A percentile compares a stretch with the other conserved stretches of the same genome.
phyloP scores from a whole-genome alignment of 495 filamentous ascomycete species.

The Cercophora sp. region DNA sequence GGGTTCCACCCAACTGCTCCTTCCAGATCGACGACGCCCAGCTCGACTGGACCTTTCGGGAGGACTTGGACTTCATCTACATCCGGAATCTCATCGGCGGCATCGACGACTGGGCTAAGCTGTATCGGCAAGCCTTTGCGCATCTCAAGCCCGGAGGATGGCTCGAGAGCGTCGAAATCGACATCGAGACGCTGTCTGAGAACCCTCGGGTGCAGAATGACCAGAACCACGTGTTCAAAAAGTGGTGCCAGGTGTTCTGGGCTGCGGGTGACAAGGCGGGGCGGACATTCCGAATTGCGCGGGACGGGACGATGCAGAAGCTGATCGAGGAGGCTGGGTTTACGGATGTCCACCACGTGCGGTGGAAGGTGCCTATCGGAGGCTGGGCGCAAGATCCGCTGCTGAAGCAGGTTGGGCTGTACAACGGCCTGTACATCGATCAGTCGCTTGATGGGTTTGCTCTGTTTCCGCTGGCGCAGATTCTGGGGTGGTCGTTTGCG shows the following conservation, averaged over 20 bases:
- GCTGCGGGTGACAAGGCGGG: slow-evolving; percentile 8
- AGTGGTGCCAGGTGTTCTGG: slow-evolving; percentile 5
- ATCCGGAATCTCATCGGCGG: not conserved
- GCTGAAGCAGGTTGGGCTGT: too few relatives aligned
- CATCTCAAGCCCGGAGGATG: slow-evolving; percentile 10
- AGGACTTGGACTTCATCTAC: not conserved
- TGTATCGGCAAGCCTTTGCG: not conserved
- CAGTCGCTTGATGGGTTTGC: too few relatives aligned
- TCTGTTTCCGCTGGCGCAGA: too few relatives aligned
- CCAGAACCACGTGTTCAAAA: slow-evolving; percentile 2
- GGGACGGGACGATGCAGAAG: too few relatives aligned
- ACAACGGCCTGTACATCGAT: too few relatives aligned
- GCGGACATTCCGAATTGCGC: not conserved
- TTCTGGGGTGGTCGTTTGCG: too few relatives aligned
- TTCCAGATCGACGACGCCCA: slow-evolving; percentile 52
- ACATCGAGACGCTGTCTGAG: not conserved
- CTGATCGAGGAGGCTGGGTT: too few relatives aligned
- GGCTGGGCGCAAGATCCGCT: too few relatives aligned
- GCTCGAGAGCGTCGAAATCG: slow-evolving; percentile 2
- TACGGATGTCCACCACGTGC: too few relatives aligned
- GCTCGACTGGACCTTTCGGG: slow-evolving; percentile 1
- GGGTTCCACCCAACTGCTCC: slow-evolving; percentile 45
- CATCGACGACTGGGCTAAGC: not conserved
- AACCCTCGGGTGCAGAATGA: not conserved
- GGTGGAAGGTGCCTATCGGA: too few relatives aligned